Evolutionary conservation across 139 green algal genomes (phyloP).

Genomic region (Micractinium conductrix): DNA sequence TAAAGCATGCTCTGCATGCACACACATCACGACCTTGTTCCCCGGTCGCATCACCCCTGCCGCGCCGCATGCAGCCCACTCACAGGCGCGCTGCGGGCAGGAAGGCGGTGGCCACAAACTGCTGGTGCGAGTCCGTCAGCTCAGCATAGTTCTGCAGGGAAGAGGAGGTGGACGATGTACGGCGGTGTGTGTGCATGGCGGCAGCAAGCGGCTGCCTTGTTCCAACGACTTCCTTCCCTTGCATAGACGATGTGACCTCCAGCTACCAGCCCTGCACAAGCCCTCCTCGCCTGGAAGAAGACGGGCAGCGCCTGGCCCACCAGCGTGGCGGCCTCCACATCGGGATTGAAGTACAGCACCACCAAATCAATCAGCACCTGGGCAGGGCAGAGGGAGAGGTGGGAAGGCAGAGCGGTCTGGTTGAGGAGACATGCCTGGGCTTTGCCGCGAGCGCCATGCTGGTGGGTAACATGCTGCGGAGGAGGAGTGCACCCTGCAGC

Average conservation of each 20-base stretch:
- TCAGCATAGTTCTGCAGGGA: constrained; percentile 58
- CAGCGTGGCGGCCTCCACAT: constrained; percentile 38
- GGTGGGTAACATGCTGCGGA: too few species aligned
- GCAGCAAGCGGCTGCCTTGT: too few species aligned
- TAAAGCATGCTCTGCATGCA: too few species aligned
- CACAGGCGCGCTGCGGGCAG: constrained; percentile 47
- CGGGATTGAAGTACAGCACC: constrained; percentile 54
- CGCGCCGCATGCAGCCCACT: too few species aligned
- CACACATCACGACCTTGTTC: too few species aligned
- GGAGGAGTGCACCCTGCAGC: neutral
- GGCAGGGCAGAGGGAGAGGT: neutral
- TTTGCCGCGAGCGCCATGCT: neutral
- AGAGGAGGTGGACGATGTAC: too few species aligned
- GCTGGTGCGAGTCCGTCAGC: constrained; percentile 24
- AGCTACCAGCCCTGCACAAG: too few species aligned
- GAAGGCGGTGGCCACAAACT: constrained; percentile 47
- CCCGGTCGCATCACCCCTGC: too few species aligned
- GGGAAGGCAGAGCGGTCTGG: neutral
- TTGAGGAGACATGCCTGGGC: neutral
- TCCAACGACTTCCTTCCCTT: too few species aligned
- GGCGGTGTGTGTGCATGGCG: too few species aligned
- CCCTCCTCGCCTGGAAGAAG: too few species aligned
- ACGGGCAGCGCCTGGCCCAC: constrained; percentile 63
- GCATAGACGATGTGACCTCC: too few species aligned
- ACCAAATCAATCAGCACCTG: constrained; percentile 54